Evolutionary conservation across 106 monocot species (phyloP).

Genomic region (Posidonia australis): DNA sequence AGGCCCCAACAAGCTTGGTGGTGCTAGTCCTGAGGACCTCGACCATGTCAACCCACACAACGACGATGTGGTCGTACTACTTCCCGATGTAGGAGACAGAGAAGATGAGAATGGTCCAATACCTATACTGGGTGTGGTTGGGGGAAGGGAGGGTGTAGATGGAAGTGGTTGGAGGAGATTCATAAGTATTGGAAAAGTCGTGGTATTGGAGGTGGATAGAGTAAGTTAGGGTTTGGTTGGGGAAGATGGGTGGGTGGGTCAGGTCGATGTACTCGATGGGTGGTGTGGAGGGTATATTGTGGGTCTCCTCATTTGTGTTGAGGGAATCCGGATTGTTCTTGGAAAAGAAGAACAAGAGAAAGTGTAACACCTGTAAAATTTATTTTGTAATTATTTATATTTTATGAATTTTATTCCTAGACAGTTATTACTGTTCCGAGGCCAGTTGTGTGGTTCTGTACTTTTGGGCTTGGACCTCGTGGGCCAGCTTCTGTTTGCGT

Average conservation of each 20-base stretch:
- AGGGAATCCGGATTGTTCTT: too few relatives aligned
- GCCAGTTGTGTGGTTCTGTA: too few relatives aligned
- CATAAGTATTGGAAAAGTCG: slow-evolving; percentile 33
- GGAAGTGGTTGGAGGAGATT: slow-evolving; percentile 26
- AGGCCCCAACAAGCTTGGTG: slow-evolving; percentile 23
- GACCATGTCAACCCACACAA: slow-evolving; percentile 38
- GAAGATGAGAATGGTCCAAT: not conserved
- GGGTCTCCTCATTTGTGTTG: too few relatives aligned
- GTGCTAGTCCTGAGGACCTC: slow-evolving; percentile 45
- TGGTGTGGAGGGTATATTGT: too few relatives aligned
- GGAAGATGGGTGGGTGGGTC: slow-evolving; percentile 23
- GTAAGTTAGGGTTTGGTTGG: slow-evolving; percentile 14
- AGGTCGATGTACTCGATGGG: slow-evolving; percentile 31
- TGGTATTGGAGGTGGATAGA: slow-evolving; percentile 31
- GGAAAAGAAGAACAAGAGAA: too few relatives aligned
- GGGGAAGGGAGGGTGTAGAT: slow-evolving; percentile 28
- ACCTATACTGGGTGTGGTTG: not conserved
- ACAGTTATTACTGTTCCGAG: too few relatives aligned
- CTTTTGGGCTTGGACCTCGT: too few relatives aligned
- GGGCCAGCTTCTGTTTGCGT: too few relatives aligned
- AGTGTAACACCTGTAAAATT: too few relatives aligned
- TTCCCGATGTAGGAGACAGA: not conserved
- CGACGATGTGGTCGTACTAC: slow-evolving; percentile 19
- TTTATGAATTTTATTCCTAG: too few relatives aligned
- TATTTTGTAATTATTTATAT: too few relatives aligned